phyloP scores from a whole-genome alignment of 1,284 basidiomycete species.

The Leccinum fallax region DNA sequence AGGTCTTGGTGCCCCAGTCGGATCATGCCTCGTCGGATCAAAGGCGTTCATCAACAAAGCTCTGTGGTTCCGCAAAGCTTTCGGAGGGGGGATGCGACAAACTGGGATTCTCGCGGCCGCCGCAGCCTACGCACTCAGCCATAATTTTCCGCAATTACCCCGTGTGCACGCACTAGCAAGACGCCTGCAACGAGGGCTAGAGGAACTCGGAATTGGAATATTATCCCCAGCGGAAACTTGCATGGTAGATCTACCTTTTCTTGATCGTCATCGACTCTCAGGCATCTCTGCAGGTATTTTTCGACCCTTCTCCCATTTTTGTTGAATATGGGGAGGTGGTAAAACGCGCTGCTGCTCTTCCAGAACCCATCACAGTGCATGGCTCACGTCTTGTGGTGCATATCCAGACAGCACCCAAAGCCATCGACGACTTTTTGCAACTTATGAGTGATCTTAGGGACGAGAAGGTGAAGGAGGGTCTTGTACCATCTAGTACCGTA shows the following conservation, averaged over 20 bases:
- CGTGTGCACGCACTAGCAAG: constrained; percentile 78
- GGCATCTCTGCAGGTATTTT: constrained; percentile 65
- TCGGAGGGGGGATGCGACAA: constrained; percentile 95
- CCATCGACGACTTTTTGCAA: constrained; percentile 66
- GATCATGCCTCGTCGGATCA: constrained; percentile 85
- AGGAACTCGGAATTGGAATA: constrained; percentile 77
- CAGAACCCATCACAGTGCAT: constrained; percentile 69
- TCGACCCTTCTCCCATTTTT: constrained; percentile 76
- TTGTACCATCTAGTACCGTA: constrained; percentile 3
- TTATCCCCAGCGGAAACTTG: constrained; percentile 83
- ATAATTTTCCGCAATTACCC: constrained; percentile 80
- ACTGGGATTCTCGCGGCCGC: constrained; percentile 82
- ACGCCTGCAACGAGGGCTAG: constrained; percentile 71
- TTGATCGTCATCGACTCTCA: not conserved
- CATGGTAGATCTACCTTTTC: constrained; percentile 62
- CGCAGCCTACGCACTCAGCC: constrained; percentile 84
- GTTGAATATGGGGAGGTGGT: constrained; percentile 67
- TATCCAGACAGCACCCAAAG: constrained; percentile 79
- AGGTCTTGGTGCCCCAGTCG: constrained; percentile 92
- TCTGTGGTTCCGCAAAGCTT: constrained; percentile 88
- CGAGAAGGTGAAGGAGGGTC: constrained; percentile 57
- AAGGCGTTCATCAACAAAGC: constrained; percentile 77
- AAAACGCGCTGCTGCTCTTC: constrained; percentile 58
- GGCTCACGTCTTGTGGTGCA: constrained; percentile 85
- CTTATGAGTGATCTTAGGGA: constrained; percentile 56